These are phyloP conservation scores for Sporormia fimetaria DNA, from an alignment of 495 filamentous ascomycete genomes.

Conservation along the genomic window DNA sequence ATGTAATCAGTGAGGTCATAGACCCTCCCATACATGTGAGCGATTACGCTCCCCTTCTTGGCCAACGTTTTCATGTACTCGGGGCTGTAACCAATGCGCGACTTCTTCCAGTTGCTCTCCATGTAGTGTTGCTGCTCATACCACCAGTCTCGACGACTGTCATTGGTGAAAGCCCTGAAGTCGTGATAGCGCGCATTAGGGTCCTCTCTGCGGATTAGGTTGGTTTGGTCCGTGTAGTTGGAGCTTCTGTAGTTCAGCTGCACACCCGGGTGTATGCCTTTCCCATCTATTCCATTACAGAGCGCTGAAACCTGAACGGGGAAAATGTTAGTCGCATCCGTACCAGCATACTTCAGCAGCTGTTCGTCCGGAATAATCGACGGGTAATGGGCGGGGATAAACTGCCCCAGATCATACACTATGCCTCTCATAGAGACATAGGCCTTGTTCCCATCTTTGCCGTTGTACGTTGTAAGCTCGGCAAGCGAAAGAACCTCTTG, in stretches of 20 bases:
- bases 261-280: slow-evolving; percentile 52
- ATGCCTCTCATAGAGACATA: slow-evolving; percentile 78
- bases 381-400: slow-evolving; percentile 68
- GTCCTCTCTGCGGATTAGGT: slow-evolving; percentile 55
- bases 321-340: slow-evolving; percentile 79
- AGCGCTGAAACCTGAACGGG: slow-evolving; percentile 89
- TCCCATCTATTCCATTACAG: slow-evolving; percentile 63
- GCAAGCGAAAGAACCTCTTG: slow-evolving; percentile 75
- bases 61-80: slow-evolving; percentile 64
- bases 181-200: slow-evolving; percentile 76
- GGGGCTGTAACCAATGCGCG: slow-evolving; percentile 73
- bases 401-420: slow-evolving; percentile 72
- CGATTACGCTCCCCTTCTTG: slow-evolving; percentile 52
- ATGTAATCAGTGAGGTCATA: slow-evolving; percentile 89
- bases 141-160: slow-evolving; percentile 83
- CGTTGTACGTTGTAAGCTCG: slow-evolving; percentile 64
- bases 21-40: slow-evolving; percentile 65
- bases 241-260: slow-evolving; percentile 67
- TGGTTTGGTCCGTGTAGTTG: slow-evolving; percentile 59
- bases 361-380: slow-evolving; percentile 53
- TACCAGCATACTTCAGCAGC: slow-evolving; percentile 69
- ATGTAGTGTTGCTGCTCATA: slow-evolving; percentile 70
- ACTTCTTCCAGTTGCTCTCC: slow-evolving; percentile 69
- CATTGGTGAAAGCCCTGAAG: slow-evolving; percentile 74
- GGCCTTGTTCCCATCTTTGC: slow-evolving; percentile 51